Percentiles rank a stretch among this genome's conserved stretches.
Evolutionary conservation across 257 asterid genomes (phyloP).

Genomic region (Coffea canephora): DNA sequence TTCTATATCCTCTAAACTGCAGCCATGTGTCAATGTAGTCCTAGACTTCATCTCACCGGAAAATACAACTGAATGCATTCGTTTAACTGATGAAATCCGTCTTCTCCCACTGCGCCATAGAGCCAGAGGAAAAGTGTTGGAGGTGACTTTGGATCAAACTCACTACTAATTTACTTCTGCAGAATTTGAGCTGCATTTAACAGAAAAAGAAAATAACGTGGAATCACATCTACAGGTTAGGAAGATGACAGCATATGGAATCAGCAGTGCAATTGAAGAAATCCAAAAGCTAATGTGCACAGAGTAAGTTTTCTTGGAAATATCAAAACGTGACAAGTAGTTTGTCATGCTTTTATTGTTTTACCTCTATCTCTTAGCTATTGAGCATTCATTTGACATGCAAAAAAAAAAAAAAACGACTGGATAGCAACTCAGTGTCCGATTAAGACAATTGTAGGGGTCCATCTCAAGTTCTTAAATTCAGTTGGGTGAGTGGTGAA

Average conservation of each 20-base stretch:
- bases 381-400: neutral
- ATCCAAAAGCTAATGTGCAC: slow-evolving; percentile 40
- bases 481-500: too few species aligned
- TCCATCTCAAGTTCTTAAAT: too few species aligned
- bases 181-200: neutral
- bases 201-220: neutral
- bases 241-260: slow-evolving; percentile 70
- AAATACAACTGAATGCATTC: slow-evolving; percentile 68
- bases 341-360: too few species aligned
- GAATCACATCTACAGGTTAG: slow-evolving; percentile 57
- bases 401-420: neutral
- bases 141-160: slow-evolving; percentile 39
- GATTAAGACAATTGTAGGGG: neutral
- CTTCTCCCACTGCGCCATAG: slow-evolving; percentile 74
- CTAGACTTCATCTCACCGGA: slow-evolving; percentile 96
- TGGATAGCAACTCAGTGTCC: neutral
- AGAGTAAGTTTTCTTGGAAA: slow-evolving; percentile 41
- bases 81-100: slow-evolving; percentile 78
- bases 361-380: neutral
- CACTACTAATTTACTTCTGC: slow-evolving; percentile 1
- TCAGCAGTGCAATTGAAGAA: slow-evolving; percentile 66
- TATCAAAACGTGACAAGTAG: too few species aligned
- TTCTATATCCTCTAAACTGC: slow-evolving; percentile 23
- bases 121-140: slow-evolving; percentile 68
- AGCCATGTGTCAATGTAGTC: slow-evolving; percentile 79